Evolutionary conservation across 78 protist species (phyloP).

Genomic region (Protostelium mycophagum): DNA sequence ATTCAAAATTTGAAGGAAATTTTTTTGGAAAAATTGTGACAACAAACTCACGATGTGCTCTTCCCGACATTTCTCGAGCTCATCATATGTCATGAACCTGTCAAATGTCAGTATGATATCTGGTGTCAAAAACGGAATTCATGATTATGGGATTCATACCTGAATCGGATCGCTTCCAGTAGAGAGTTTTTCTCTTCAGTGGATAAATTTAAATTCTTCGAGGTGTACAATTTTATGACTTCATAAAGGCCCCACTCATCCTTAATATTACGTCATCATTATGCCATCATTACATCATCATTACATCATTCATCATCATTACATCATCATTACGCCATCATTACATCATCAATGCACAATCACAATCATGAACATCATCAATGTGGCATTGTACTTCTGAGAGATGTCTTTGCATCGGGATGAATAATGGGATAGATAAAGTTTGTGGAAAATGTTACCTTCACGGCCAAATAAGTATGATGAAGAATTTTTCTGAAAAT

Average conservation of each 20-base stretch:
- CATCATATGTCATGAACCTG: slow-evolving; percentile 8
- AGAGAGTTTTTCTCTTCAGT: not conserved
- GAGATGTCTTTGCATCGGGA: slow-evolving; percentile 4
- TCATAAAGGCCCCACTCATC: not conserved
- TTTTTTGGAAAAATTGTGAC: slow-evolving; percentile 35
- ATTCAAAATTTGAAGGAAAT: slow-evolving; percentile 37
- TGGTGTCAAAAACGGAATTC: no score
- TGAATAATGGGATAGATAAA: slow-evolving; percentile 10
- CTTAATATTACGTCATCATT: slow-evolving; percentile 1
- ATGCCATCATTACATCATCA: not conserved
- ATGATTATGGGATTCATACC: no score
- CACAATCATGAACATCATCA: not conserved
- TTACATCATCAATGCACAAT: slow-evolving; percentile 1
- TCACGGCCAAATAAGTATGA: slow-evolving; percentile 51
- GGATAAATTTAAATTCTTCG: not conserved
- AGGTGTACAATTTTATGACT: not conserved
- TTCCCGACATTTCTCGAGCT: slow-evolving; percentile 8
- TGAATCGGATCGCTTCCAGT: not conserved
- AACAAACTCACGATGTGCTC: slow-evolving; percentile 1
- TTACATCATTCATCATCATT: not conserved
- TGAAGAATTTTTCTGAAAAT: slow-evolving; percentile 24
- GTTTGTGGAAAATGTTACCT: slow-evolving; percentile 28
- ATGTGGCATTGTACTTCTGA: not conserved
- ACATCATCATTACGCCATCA: not conserved
- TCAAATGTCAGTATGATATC: not conserved